Evolutionary conservation across 148 eudicot genomes (phyloP), one percentile per base, ranked within the genome.

Genomic region (Chenopodium formosanum): DNA sequence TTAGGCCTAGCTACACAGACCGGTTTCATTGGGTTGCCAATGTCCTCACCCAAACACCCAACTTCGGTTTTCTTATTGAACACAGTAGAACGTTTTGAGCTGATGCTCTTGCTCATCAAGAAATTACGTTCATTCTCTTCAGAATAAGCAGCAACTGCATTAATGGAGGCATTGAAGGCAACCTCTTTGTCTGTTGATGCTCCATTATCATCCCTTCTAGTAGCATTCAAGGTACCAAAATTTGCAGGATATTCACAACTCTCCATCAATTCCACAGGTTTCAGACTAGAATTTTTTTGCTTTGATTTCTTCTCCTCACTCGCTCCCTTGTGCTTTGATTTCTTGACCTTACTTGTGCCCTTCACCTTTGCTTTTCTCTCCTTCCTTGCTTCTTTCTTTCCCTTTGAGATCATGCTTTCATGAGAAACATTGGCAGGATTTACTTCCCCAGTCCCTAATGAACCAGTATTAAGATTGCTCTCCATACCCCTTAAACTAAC

Each of bases 291-390:
- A 40, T 63, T 56, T 68, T 27, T 79, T 63, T 65, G 76, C 16
- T 60, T 84, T 47, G 25, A 19, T 65, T 81, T 83, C 77, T 65
- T 76, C 73, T 85, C 84, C 56, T 81, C 22, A 19, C 16, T 58
- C 44, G 74, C 46, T 79, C 63, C 79, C 79, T 64, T 78, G 34
- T 40, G 78, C 50, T 80, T 88, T 46, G 66, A 56, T 66, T 79
- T 85, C 70, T 73, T 84, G 52, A 85, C 84, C 76, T 77, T 74
- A 67, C 52, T 70, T 80, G 85, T 50, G 73, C 81, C 82, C 77
- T 48, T 78, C 68, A 44, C 77, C 70, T 62, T 85, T 46, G 73
- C 23, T 46, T 76, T 85, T 73, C 72, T 83, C 63, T 86, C 81
- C 7, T 77, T 46, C 27, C n/a, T 47, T 70, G 83, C 81, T 73